These are phyloP conservation scores for Trametes gibbosa DNA, from an alignment of 768 basidiomycete species.

Conservation along the genomic window DNA sequence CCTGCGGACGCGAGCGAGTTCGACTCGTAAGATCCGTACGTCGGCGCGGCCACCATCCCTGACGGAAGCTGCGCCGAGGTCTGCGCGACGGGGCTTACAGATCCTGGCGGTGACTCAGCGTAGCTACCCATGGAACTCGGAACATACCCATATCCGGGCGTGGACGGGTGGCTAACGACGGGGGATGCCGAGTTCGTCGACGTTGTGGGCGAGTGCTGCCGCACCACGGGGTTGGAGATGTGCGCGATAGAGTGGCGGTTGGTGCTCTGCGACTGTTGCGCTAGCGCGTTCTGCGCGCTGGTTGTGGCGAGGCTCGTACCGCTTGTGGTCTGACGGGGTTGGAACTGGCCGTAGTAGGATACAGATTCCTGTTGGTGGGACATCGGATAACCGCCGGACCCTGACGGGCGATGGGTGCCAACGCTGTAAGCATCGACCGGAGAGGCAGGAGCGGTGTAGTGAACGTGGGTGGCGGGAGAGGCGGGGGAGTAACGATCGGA, in stretches of 20 bases:
- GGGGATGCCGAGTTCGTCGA: slow-evolving; percentile 7
- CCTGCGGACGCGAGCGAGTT: slow-evolving; percentile 17
- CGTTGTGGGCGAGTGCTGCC: slow-evolving; percentile 6
- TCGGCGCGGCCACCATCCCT: not conserved
- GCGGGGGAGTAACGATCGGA: slow-evolving; percentile 12
- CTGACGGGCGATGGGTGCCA: not conserved
- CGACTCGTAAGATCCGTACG: slow-evolving; percentile 15
- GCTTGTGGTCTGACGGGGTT: not conserved
- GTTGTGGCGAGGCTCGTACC: not conserved
- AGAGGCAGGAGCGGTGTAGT: slow-evolving; percentile 10
- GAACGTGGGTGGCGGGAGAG: slow-evolving; percentile 8
- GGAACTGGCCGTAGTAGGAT: too few species aligned
- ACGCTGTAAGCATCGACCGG: slow-evolving; percentile 6
- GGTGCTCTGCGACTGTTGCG: slow-evolving; percentile 1
- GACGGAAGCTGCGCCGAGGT: not conserved
- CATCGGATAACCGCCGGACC: not conserved
- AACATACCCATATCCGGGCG: slow-evolving; percentile 10
- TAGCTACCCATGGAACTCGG: not conserved
- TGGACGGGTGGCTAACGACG: slow-evolving; percentile 13
- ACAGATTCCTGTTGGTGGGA: not conserved
- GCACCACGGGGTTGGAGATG: slow-evolving; percentile 16
- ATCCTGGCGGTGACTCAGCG: slow-evolving; percentile 7
- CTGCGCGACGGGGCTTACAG: slow-evolving; percentile 4
- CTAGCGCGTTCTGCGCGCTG: too few species aligned
- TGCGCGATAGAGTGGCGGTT: slow-evolving; percentile 21